Evolutionary conservation across 208 protist species (phyloP).

Genomic region (Trypanosomatidae sp.): DNA sequence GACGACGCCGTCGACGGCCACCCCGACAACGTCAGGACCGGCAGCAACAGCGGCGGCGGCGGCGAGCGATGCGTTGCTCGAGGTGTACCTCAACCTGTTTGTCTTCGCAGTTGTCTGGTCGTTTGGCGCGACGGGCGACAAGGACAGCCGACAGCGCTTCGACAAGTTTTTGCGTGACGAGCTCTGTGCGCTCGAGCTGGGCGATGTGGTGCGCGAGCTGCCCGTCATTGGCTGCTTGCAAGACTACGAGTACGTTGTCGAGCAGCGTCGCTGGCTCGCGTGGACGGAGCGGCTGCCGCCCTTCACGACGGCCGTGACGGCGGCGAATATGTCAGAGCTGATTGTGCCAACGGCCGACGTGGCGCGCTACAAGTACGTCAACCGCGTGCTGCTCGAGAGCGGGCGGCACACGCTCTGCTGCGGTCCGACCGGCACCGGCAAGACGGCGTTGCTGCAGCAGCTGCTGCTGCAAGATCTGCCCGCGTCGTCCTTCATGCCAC

Average conservation of each 20-base stretch:
- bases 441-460: conserved; percentile 92
- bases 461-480: conserved; percentile 91
- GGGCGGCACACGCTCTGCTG: conserved; percentile 91
- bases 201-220: conserved; percentile 55
- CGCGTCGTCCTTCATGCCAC: conserved; percentile 90
- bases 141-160: conserved; percentile 83
- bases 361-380: conserved; percentile 92
- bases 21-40: conserved; percentile 55
- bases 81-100: conserved; percentile 84
- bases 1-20: conserved; percentile 76
- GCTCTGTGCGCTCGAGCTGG: conserved; percentile 30
- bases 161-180: conserved; percentile 88
- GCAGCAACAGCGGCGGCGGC: conserved; percentile 68
- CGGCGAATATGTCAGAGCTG: conserved; percentile 90
- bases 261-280: conserved; percentile 81
- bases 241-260: conserved; percentile 90
- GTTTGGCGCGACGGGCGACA: conserved; percentile 92
- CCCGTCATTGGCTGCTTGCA: conserved; percentile 90
- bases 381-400: conserved; percentile 84
- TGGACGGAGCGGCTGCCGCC: conserved; percentile 89
- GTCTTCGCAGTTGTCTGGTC: conserved; percentile 96
- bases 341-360: conserved; percentile 97
- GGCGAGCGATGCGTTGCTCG: too few species aligned
- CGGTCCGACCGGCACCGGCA: conserved; percentile 96
- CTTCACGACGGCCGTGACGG: conserved; percentile 76